Base-by-base conservation (phyloP, 2,329 filamentous ascomycete genomes). In the Fusarium equiseti region DNA sequence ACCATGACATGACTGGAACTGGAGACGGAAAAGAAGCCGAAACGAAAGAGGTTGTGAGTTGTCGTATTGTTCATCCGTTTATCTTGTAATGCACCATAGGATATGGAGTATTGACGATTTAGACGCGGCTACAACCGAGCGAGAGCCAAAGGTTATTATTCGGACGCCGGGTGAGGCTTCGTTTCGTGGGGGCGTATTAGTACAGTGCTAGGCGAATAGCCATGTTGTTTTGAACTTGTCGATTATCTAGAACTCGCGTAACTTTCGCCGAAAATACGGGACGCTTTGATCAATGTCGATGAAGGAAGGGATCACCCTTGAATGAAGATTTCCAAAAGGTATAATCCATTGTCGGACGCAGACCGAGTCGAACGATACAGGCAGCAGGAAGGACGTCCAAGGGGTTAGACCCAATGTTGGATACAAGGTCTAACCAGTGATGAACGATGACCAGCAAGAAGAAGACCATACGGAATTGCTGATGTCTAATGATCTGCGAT, bases 21-120 rank as follows among this genome's bases (percentile, higher is more conserved):
- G 66, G 70, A 66, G 69, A 70, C 57, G 35, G 43, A 32, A 60
- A 35, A 61, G 68, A 67, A 63, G 63, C 61, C 63, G 44, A 65
- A 73, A 68, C 62, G 67, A 63, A 61, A 59, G 52, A 44, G 48
- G 48, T 54, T 54, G 46, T 66, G 71, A 70, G 66, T 58, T 66
- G 60, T 63, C 48, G 46, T 63, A 44, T 60, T 61, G 43, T 29
- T 57, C 44, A 32, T 43, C 44, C 45, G 31, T 62, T 45, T 55
- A 60, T 58, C 50, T 59, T 42, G 55, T 32, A 55, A 71, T 45
- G 63, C 20, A 40, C 58, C 38, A 51, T 22, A 5, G 15, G 9
- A 10, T 29, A 43, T 53, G 35, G 50, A 24, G 49, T 38, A 38
- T 22, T 29, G 29, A 22, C 46, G 31, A 61, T 53, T 40, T 40